Evolutionary conservation across 352 stramenopile genomes (phyloP).

Genomic region (Pythium monospermum): DNA sequence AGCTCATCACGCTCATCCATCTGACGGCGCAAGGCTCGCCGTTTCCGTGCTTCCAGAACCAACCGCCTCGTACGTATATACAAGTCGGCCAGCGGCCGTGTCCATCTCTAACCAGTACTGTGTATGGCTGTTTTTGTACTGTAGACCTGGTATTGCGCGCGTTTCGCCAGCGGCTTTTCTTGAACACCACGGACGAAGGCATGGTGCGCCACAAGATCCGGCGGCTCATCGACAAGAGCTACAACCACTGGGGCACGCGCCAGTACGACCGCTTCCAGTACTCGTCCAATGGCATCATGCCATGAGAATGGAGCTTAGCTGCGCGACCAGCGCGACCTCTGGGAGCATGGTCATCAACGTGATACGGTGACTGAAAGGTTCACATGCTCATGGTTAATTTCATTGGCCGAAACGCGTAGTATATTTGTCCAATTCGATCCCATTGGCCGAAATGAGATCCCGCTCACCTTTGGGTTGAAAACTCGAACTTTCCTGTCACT

Average conservation of each 20-base stretch:
- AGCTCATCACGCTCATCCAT: conserved; percentile 86
- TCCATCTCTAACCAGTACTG: neutral
- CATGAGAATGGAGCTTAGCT: too few species aligned
- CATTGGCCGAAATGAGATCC: too few species aligned
- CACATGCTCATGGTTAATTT: too few species aligned
- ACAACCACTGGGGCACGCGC: conserved; percentile 60
- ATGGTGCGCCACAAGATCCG: conserved; percentile 19
- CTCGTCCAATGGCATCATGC: conserved; percentile 59
- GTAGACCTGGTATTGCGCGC: conserved; percentile 16
- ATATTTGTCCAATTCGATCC: too few species aligned
- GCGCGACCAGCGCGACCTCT: too few species aligned
- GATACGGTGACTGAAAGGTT: too few species aligned
- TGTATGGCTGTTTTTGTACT: neutral
- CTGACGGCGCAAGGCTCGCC: conserved; percentile 84
- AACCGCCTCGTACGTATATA: conserved; percentile 20
- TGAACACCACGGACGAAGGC: conserved; percentile 27
- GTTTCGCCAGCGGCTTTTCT: conserved; percentile 33
- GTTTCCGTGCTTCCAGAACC: conserved; percentile 83
- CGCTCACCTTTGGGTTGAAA: too few species aligned
- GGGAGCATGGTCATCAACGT: too few species aligned
- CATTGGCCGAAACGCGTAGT: too few species aligned
- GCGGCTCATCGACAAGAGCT: conserved; percentile 49
- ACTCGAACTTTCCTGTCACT: too few species aligned
- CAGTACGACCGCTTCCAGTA: conserved; percentile 74
- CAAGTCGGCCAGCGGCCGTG: too few species aligned